Percentiles rank a stretch among this genome's conserved stretches.
These are phyloP conservation scores for Aspergillus asperescens DNA, from an alignment of 495 filamentous ascomycete genomes.

Conservation along the genomic window DNA sequence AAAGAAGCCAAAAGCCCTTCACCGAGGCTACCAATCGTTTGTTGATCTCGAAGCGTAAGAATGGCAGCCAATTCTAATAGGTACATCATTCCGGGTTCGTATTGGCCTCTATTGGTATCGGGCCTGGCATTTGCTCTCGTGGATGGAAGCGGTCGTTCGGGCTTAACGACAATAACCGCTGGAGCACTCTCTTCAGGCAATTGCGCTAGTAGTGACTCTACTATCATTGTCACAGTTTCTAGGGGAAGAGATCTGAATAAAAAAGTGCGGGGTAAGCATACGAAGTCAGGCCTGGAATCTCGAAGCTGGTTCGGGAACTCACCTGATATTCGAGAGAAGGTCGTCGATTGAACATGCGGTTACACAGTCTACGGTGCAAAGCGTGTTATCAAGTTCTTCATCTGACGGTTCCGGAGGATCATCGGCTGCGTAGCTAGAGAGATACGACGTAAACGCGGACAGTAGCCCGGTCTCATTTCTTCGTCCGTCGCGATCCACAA, in stretches of 20 bases:
- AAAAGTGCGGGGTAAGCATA: conserved; percentile 11
- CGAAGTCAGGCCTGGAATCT: neutral
- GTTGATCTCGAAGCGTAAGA: conserved; percentile 68
- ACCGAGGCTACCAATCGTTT: conserved; percentile 65
- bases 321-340: conserved; percentile 81
- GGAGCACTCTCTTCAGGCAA: conserved; percentile 80
- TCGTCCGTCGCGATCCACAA: conserved; percentile 82
- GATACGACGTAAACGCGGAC: conserved; percentile 89
- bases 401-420: conserved; percentile 97
- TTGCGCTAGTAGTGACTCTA: conserved; percentile 70
- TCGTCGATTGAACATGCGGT: conserved; percentile 80
- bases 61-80: conserved; percentile 85
- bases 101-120: conserved; percentile 56
- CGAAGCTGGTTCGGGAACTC: conserved; percentile 27
- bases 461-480: conserved; percentile 76
- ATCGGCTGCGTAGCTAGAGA: conserved; percentile 97
- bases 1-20: conserved; percentile 74
- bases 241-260: conserved; percentile 60
- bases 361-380: conserved; percentile 91
- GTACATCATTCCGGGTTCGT: conserved; percentile 84
- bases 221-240: conserved; percentile 58
- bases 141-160: conserved; percentile 57
- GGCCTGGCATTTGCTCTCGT: conserved; percentile 42
- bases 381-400: conserved; percentile 91
- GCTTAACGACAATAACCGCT: conserved; percentile 80